Conservation (phyloP, 169 alveolate genomes). For the Plasmodium knowlesi region DNA sequence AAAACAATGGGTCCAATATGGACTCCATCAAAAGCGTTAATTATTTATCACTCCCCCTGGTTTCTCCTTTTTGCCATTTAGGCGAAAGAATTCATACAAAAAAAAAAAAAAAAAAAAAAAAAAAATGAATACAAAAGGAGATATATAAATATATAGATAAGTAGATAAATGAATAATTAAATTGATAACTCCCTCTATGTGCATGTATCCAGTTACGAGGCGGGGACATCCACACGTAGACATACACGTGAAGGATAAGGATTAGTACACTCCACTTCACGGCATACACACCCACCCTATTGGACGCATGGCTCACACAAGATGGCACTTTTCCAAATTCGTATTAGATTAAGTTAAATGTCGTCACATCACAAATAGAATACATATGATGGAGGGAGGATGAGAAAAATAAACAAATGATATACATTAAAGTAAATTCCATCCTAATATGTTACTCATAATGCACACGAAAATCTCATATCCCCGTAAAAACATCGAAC, state of each 20-base stretch:
- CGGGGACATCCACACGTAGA: neutral
- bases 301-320: neutral
- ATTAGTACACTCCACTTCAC: neutral
- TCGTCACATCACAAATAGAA: neutral
- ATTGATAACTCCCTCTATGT: neutral
- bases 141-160: neutral
- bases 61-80: neutral
- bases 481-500: neutral
- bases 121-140: neutral
- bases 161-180: neutral
- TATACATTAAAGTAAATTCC: neutral
- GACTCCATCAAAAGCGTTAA: slow-evolving; percentile 18
- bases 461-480: slow-evolving; percentile 5
- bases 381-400: neutral
- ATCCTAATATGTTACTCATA: slow-evolving; percentile 16
- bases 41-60: slow-evolving; percentile 6
- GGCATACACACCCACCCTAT: neutral
- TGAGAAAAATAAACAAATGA: neutral
- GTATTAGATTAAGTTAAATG: neutral
- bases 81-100: slow-evolving; percentile 2
- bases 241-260: neutral
- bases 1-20: slow-evolving; percentile 16
- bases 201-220: neutral
- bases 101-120: slow-evolving; percentile 18
- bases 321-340: neutral